Evolutionary conservation across 2,329 filamentous ascomycete genomes (phyloP).

Genomic region (Alternaria dauci): DNA sequence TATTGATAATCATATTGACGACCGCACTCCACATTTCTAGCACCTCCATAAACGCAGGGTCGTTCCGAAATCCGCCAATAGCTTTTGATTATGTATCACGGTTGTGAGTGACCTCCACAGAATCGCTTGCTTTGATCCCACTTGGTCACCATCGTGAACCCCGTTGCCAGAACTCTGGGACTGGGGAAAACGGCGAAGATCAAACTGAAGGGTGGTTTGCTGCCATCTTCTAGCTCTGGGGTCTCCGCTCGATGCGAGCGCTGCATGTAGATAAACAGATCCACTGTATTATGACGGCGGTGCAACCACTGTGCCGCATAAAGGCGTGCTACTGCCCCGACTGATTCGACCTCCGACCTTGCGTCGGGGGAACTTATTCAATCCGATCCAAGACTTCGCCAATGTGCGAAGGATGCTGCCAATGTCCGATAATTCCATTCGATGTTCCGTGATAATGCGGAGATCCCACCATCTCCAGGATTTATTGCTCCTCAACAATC

Average conservation of each 20-base stretch:
- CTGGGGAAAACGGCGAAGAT: constrained; percentile 13
- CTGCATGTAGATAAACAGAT: not conserved
- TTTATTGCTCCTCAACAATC: constrained; percentile 8
- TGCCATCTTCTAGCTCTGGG: constrained; percentile 2
- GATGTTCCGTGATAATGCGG: constrained; percentile 5
- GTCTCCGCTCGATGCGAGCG: constrained; percentile 3
- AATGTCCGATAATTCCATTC: constrained; percentile 12
- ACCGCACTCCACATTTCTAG: constrained; percentile 8
- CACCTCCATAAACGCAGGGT: constrained; percentile 9
- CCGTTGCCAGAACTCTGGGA: constrained; percentile 13
- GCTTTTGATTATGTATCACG: not conserved
- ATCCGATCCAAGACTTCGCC: constrained; percentile 6
- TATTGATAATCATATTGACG: constrained; percentile 14
- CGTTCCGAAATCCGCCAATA: constrained; percentile 10
- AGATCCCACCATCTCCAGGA: constrained; percentile 12
- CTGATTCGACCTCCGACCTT: constrained; percentile 2
- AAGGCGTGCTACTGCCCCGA: not conserved
- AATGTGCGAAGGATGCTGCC: constrained; percentile 7
- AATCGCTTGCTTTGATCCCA: constrained; percentile 11
- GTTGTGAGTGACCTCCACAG: constrained; percentile 4
- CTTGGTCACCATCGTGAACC: constrained; percentile 5
- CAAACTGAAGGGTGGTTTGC: constrained; percentile 1
- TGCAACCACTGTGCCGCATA: constrained; percentile 4
- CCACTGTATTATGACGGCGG: not conserved
- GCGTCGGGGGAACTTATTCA: constrained; percentile 4